Base-by-base conservation (phyloP, 257 asterid genomes). In the Thymus mandschuricus region DNA sequence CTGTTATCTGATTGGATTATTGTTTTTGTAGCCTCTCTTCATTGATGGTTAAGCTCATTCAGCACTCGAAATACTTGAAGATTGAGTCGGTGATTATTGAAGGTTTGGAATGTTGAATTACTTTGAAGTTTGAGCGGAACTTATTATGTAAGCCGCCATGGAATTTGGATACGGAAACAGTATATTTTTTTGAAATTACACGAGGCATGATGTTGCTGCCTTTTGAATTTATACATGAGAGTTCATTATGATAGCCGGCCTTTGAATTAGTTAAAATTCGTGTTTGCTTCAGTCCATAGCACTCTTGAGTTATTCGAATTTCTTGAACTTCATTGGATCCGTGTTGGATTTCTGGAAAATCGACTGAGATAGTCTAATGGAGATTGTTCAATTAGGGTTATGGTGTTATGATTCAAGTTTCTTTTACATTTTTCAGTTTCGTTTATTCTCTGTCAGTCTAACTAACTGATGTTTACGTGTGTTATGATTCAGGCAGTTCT, bases 401-500 rank as follows among this genome's bases (percentile, higher is more conserved):
- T 54, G 8, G 12, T 55, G 5, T 41, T 61, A 28, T 30, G 41
- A 43, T 46, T 44, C 69, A 3, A 30, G 50, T 59, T 49, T 40
- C 45, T 67, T 21, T 35, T 13, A 10, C 27, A 38, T 44, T 64
- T 45, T 66, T 71, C 28, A 33, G 45, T 59, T 35, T 48, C 44
- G 27, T 68, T 56, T 56, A 58, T 15, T 44, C 49, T 55, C 6
- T 38, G 6, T 4, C 41, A 38, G 41, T 31, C 3, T 67, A 43
- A 60, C 73, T 44, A 10, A 34, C 28, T 64, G 49, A 66, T 41
- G 29, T 31, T 55, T 57, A 3, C 51, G 54, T 74, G 58, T 63
- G 11, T 64, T 33, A 55, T 68, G 56, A 79, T 60, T 63, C 77
- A 91, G 96, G 87, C 98, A 91, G 75, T 87, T 93, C 65, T 91